Evolutionary conservation across 768 basidiomycete genomes (phyloP), one percentile per base, ranked within the genome.

Genomic region (Amanita rimosa): DNA sequence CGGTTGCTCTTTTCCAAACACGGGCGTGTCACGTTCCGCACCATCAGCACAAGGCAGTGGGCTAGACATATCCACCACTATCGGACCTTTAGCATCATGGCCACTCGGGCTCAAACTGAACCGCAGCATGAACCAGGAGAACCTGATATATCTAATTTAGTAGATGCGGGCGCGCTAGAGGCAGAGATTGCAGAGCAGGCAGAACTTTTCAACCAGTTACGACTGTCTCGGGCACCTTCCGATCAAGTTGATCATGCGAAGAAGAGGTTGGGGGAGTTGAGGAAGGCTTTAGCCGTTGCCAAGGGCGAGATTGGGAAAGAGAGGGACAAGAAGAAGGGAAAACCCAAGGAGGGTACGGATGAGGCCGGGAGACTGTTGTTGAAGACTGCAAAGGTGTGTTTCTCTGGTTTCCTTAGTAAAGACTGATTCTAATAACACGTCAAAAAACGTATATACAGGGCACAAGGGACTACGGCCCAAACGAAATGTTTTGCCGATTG

Each of bases 381-480:
- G 56, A 99, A 99, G 70, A 95, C 93, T 1, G 86, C 93, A 36
- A 97, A 99, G 79, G 92, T 87, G 47, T n/a, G 17, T 31, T 29
- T 21, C 21, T 6, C 33, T 26, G 11, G 5, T 24, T 24, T 24
- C 22, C 22, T 24, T 24, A n/a, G 22, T 3, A 24, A 24, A 3
- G 2, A 24, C 22, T 24, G 22, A 24, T 11, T 22, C 21, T 14
- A 10, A 34, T 33, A 24, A n/a, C n/a, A n/a, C n/a, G n/a, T n/a
- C n/a, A n/a, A n/a, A n/a, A n/a, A 42, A 3, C 36, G 13, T 14
- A 22, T 24, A 16, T 29, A 11, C 49, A 95, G 87, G 96, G 96
- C 31, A 98, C 96, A 14, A 79, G 90, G 44, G 96, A 99, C 65
- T 97, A 91, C 66, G 85, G 87, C 37, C 90, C 95, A 14, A 76